Evolutionary conservation across 2,329 filamentous ascomycete genomes (phyloP).

Genomic region (Colletotrichum melonis): DNA sequence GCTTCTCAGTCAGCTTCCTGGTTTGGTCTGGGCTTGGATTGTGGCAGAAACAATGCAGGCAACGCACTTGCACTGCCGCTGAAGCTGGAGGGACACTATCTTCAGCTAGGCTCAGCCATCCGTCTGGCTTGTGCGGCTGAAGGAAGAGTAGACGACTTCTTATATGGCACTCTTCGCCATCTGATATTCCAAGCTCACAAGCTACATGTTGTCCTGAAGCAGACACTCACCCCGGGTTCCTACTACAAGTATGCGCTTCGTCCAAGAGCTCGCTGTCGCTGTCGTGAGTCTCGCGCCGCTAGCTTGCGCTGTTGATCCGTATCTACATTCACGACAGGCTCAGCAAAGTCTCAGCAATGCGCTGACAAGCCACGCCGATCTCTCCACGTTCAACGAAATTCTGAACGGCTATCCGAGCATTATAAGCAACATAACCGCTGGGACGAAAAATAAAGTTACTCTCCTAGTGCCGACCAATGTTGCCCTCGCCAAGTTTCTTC

Average conservation of each 20-base stretch:
- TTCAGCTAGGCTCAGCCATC: background rate
- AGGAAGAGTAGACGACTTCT: background rate
- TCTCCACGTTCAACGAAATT: slow-evolving; percentile 27
- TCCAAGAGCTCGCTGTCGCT: background rate
- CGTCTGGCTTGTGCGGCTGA: background rate
- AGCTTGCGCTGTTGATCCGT: background rate
- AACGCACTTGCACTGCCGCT: background rate
- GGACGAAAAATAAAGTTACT: slow-evolving; percentile 6
- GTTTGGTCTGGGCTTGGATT: slow-evolving; percentile 1
- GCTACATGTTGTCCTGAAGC: too few species aligned
- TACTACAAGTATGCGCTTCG: slow-evolving; percentile 3
- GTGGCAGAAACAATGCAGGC: background rate
- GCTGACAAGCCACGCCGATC: slow-evolving; percentile 12
- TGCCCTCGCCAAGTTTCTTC: slow-evolving; percentile 20
- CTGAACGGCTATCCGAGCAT: slow-evolving; percentile 18
- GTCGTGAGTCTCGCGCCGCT: background rate
- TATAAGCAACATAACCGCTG: background rate
- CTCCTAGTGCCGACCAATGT: slow-evolving; percentile 32
- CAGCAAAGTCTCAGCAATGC: slow-evolving; percentile 20
- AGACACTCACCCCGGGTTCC: background rate
- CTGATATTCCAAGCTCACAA: background rate
- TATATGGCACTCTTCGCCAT: background rate
- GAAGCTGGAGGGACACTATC: background rate
- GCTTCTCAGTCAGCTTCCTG: background rate
- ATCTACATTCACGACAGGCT: background rate